A percentile compares a stretch with the other conserved stretches of the same genome.
Conservation (phyloP, 495 filamentous ascomycete species). For the Penicillium cosmopolitanum region DNA sequence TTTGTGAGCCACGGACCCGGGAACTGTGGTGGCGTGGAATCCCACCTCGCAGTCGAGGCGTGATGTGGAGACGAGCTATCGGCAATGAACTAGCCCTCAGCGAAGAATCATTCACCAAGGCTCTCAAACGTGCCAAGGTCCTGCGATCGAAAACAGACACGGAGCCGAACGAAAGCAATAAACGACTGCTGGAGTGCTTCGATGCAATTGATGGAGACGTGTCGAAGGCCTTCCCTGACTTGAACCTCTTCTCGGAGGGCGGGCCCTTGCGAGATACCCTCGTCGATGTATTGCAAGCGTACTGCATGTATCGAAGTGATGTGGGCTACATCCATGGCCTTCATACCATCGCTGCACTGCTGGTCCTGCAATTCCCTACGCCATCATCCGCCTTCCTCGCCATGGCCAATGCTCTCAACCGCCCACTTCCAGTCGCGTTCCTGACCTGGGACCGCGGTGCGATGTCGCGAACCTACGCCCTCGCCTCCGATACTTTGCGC, state of each 20-base stretch:
- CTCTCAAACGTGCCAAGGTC: conserved; percentile 73
- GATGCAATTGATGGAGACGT: conserved; percentile 71
- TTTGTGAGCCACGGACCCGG: conserved; percentile 73
- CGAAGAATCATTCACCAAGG: conserved; percentile 75
- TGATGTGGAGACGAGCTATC: conserved; percentile 84
- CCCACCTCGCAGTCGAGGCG: conserved; percentile 74
- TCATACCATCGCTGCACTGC: conserved; percentile 84
- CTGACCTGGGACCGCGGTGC: conserved; percentile 75
- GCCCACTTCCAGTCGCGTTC: conserved; percentile 85
- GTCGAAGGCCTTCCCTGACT: conserved; percentile 71
- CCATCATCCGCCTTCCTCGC: conserved; percentile 75
- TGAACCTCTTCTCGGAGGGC: conserved; percentile 80
- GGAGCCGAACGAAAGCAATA: conserved; percentile 52
- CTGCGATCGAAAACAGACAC: conserved; percentile 55
- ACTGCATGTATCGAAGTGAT: conserved; percentile 91
- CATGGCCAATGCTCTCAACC: conserved; percentile 88
- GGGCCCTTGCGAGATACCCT: conserved; percentile 77
- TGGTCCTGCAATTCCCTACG: conserved; percentile 79
- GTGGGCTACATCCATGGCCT: conserved; percentile 89
- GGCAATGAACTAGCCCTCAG: conserved; percentile 86
- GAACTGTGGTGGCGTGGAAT: conserved; percentile 96
- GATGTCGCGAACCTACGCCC: conserved; percentile 69
- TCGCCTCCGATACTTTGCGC: conserved; percentile 70
- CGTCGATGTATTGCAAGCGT: conserved; percentile 82
- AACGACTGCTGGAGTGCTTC: conserved; percentile 62